Conservation (phyloP, 768 basidiomycete species). For the Hysterangium stoloniferum region DNA sequence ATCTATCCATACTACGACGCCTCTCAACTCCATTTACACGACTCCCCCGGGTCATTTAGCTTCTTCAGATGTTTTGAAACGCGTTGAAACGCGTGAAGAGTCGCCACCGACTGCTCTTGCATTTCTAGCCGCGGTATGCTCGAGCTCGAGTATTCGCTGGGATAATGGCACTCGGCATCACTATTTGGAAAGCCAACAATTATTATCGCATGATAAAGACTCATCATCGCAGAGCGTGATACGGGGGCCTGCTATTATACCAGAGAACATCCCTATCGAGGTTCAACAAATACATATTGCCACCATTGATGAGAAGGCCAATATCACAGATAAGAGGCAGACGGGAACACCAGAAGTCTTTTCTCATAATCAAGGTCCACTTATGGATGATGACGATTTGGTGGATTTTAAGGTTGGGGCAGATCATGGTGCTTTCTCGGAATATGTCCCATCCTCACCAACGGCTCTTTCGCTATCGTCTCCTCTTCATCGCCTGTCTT, state of each 20-base stretch:
- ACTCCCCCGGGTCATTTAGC: background rate
- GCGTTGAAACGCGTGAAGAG: slow-evolving; percentile 5
- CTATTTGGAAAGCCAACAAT: background rate
- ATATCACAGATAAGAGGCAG: no score
- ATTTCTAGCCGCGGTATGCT: slow-evolving; percentile 5
- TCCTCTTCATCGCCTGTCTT: background rate
- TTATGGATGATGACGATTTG: background rate
- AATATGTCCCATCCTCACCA: background rate
- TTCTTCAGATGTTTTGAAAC: background rate
- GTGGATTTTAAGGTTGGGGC: background rate
- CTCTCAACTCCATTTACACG: background rate
- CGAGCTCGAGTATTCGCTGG: slow-evolving; percentile 8
- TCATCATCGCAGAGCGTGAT: no score
- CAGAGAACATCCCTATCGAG: background rate
- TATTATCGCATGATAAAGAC: no score
- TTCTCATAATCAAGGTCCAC: no score
- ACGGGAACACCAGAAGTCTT: background rate
- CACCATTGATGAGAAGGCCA: no score
- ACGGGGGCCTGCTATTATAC: no score
- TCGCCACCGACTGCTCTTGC: background rate
- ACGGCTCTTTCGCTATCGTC: background rate
- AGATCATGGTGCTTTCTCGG: background rate
- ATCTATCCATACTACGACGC: background rate
- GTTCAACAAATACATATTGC: background rate
- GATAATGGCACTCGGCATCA: background rate